These are phyloP conservation scores for Apiospora arundinis DNA, from an alignment of 2,329 filamentous ascomycete species.

Conservation along the genomic window DNA sequence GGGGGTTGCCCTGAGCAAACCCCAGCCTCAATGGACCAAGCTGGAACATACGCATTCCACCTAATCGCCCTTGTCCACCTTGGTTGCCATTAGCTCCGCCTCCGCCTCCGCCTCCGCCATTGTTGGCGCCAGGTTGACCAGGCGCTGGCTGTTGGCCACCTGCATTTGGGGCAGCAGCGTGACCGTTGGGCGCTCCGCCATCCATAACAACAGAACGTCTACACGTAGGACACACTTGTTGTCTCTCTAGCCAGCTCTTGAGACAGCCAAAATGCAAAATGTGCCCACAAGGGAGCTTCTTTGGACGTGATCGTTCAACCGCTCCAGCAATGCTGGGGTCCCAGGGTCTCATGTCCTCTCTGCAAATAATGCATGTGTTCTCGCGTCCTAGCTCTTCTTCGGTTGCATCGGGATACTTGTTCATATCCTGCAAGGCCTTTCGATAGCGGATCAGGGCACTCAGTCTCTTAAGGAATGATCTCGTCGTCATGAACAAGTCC, in stretches of 20 bases:
- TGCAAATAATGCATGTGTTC: constrained; percentile 96
- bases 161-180: constrained; percentile 40
- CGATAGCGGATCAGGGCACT: constrained; percentile 88
- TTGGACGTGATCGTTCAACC: constrained; percentile 85
- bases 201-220: constrained; percentile 80
- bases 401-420: constrained; percentile 89
- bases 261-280: constrained; percentile 94
- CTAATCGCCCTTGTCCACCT: constrained; percentile 42
- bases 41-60: constrained; percentile 68
- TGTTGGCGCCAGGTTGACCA: constrained; percentile 34
- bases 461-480: constrained; percentile 90
- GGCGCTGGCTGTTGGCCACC: constrained; percentile 39
- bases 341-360: constrained; percentile 94
- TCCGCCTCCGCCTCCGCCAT: constrained; percentile 31
- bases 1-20: constrained; percentile 72
- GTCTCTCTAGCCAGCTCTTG: constrained; percentile 94
- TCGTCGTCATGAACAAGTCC: constrained; percentile 91
- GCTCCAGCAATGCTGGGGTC: constrained; percentile 66
- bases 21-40: constrained; percentile 78
- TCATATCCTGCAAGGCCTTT: constrained; percentile 93
- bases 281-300: constrained; percentile 96
- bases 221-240: constrained; percentile 97
- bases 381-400: constrained; percentile 83
- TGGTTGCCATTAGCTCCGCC: constrained; percentile 39
- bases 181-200: constrained; percentile 43